Percentiles rank a stretch among this genome's conserved stretches.
Conservation (phyloP, 306 rosid genomes). For the Sicyos edulis region DNA sequence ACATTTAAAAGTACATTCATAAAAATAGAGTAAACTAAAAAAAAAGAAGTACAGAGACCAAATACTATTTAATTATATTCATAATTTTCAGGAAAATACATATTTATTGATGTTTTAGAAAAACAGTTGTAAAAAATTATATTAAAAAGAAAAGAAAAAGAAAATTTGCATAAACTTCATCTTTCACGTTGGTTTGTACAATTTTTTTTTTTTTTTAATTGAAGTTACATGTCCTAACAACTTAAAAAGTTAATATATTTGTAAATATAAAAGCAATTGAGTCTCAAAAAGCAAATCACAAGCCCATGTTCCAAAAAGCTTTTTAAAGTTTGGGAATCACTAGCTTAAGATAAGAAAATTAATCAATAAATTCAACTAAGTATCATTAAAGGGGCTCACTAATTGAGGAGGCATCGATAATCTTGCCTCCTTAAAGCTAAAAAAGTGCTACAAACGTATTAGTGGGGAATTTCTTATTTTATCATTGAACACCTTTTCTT, state of each 20-base stretch:
- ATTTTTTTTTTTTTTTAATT: too few relatives aligned
- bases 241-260: background rate
- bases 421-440: conserved; percentile 11
- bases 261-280: background rate
- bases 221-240: background rate
- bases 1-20: too few relatives aligned
- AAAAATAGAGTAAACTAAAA: too few relatives aligned
- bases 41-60: too few relatives aligned
- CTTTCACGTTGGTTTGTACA: too few relatives aligned
- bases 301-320: background rate
- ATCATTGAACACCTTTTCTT: background rate
- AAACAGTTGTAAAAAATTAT: too few relatives aligned
- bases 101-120: background rate
- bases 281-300: background rate
- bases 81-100: too few relatives aligned
- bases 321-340: background rate
- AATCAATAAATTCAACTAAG: conserved; percentile 14
- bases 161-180: too few relatives aligned
- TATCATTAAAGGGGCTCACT: conserved; percentile 16
- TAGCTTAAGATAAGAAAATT: background rate
- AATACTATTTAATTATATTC: too few relatives aligned
- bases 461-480: conserved; percentile 11
- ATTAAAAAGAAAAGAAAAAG: too few relatives aligned
- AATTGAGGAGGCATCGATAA: conserved; percentile 4
- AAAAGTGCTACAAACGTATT: conserved; percentile 12